Base-by-base conservation (phyloP, 257 asterid genomes). In the Plantago major region DNA sequence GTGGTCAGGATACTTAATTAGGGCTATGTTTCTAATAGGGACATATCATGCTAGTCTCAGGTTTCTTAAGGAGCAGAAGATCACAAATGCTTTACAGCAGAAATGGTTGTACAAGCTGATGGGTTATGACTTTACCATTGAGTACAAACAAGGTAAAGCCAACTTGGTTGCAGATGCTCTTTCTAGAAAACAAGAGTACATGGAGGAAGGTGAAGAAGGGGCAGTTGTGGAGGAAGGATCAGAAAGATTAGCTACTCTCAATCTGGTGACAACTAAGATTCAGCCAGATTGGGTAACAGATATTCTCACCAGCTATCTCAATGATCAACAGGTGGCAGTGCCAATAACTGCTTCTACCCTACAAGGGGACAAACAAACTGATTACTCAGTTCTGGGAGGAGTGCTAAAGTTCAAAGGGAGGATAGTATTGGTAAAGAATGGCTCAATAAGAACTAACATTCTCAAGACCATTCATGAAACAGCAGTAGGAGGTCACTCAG, bases 401-500 rank as follows among this genome's bases (percentile, higher is more conserved):
- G 8, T 57, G 0, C 2, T 38, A 6, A 33, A 9, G 3, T 58
- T 37, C 22, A 19, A 60, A 5, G n/a, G 9, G 10, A 55, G 17
- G 2, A 4, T n/a, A 4, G 38, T 18, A 0, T 12, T 67, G n/a
- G 52, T 46, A n/a, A n/a, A n/a, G n/a, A n/a, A n/a, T 1, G 9
- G 0, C 10, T 13, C n/a, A n/a, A 12, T 4, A 3, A 5, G 2
- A 13, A 13, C 1, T 0, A 26, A 22, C 9, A 47, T 47, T 28
- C 8, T 30, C 2, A 10, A 12, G 10, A 0, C 2, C 43, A 3
- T 46, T 11, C 67, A 68, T 28, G 46, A 46, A 4, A 46, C 15
- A 1, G 1, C 62, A 0, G 1, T 42, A 0, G 73, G 73, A 0
- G 63, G 73, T 0, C 73, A 68, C 18, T 60, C 42, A 1, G 63